Base-by-base conservation (phyloP, 352 stramenopile genomes). In the Pythium sp. region DNA sequence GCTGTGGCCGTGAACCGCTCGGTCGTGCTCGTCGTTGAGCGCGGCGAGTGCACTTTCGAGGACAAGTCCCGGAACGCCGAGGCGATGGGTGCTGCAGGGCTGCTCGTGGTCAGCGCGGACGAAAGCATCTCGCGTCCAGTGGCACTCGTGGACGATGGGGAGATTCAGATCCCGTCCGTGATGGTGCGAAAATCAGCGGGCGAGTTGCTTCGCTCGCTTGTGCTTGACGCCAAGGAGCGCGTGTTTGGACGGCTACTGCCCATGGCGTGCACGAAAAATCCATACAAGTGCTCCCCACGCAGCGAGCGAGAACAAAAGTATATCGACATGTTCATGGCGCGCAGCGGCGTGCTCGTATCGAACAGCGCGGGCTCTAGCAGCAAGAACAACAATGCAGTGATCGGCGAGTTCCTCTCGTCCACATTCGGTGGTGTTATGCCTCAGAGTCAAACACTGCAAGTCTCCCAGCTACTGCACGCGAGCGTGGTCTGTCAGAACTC, bases 31-130 rank as follows among this genome's bases (percentile, higher is more conserved):
- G 75, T 90, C 18, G 70, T 89, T 28, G 81, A 90, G 53, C 80
- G 84, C 3, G 84, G 84, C 2, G 76, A 80, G 57, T 92, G 84
- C 72, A 79, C 82, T 43, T 92, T 92, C 30, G 81, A 91, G 64
- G 68, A 63, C 47, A 92, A 92, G 65, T 75, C 79, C 12, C 79
- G 77, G 36, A 59, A 80, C 24, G 84, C 82, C 0, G 65, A 90
- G 38, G 66, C 73, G 1, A 77, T 84, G 32, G 82, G 82, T 0
- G 79, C 80, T 18, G 78, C 72, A 11, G 82, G 69, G 20, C 72
- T 92, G 18, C 41, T 92, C 36, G 62, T 91, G 12, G 72, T 91
- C 24, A 89, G 75, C 61, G 41, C 70, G 14, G 73, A 73, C 24
- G 84, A 92, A 24, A 75, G 81, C 26, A 75, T 74, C 18, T 74